Evolutionary conservation across 495 filamentous ascomycete genomes (phyloP), one percentile per base, ranked within the genome.

Genomic region (Collariella sp.): DNA sequence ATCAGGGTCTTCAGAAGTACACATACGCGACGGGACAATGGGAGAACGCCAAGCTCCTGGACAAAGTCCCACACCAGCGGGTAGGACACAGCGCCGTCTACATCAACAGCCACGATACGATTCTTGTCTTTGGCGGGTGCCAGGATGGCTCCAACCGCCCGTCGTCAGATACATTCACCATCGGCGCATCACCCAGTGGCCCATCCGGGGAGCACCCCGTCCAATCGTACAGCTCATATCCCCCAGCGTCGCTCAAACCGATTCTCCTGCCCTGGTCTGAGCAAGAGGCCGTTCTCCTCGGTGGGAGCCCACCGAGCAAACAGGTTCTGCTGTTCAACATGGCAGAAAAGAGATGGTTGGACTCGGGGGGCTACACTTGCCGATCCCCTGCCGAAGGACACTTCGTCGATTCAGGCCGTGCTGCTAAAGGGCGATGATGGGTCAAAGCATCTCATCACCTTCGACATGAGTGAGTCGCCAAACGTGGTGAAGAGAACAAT

Each of bases 1-100:
- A 89, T 61, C 65, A 78, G 26, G 93, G 93, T n/a, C 65, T 98
- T 23, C 90, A 96, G 63, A 80, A 85, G 56, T 98, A 82, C 62
- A 82, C 81, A 0, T 96, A 96, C 65, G 70, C 77, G n/a, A 78
- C 81, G 42, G 70, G 80, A 50, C 81, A 76, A 60, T 98, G 93
- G 93, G 78, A 86, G 57, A 82, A 78, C 2, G 72, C 95, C 31
- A 62, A 60, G 34, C 74, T 84, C 7, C 55, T 71, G 6, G 65
- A 69, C 1, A 52, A 66, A 3, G 79, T 85, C 19, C 81, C 88
- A 29, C 75, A 83, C 58, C 81, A 89, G 60, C 82, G 86, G 36
- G 71, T 80, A 54, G 76, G 77, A 53, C 93, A 98, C 64, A 83
- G 81, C 55, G 87, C 87, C 13, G 79, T 79, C 10, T 98, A 87